Percentiles rank a stretch among this genome's conserved stretches.
phyloP scores from a whole-genome alignment of 345 rosid species.

The Lepidium didymum region DNA sequence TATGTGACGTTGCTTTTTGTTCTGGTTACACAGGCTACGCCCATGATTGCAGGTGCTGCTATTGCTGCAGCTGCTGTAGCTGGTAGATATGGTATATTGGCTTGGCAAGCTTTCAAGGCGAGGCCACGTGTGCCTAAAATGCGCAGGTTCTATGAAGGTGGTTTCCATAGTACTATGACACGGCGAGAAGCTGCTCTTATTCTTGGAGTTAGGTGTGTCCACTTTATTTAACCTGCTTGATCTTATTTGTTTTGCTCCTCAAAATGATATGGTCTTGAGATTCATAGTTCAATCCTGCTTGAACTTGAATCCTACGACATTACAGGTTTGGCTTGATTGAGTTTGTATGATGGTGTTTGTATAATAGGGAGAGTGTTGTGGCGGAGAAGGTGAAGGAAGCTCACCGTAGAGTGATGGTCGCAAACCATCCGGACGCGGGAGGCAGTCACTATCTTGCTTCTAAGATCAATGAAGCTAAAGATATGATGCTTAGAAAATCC shows the following conservation, averaged over 20 bases:
- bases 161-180: conserved; percentile 69
- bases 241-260: neutral
- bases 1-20: neutral
- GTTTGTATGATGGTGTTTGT: neutral
- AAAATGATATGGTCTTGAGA: neutral
- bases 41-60: conserved; percentile 55
- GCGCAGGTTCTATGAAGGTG: conserved; percentile 76
- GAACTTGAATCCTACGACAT: neutral
- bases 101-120: conserved; percentile 89
- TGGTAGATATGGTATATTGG: conserved; percentile 63
- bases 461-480: conserved; percentile 86
- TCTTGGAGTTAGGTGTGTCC: conserved; percentile 66
- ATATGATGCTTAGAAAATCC: conserved; percentile 67
- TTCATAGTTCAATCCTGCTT: neutral
- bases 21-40: conserved; percentile 43
- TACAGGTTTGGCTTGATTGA: neutral
- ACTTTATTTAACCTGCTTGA: neutral
- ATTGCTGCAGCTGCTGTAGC: conserved; percentile 84
- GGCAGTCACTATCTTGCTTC: conserved; percentile 91
- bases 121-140: conserved; percentile 52
- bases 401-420: conserved; percentile 82
- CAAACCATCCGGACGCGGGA: conserved; percentile 89
- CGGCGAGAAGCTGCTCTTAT: conserved; percentile 83
- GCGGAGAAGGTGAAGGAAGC: conserved; percentile 80
- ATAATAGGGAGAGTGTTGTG: conserved; percentile 53